A percentile compares a stretch with the other conserved stretches of the same genome.
phyloP scores from a whole-genome alignment of 129 eudicot species.

The Flaveria robusta region DNA sequence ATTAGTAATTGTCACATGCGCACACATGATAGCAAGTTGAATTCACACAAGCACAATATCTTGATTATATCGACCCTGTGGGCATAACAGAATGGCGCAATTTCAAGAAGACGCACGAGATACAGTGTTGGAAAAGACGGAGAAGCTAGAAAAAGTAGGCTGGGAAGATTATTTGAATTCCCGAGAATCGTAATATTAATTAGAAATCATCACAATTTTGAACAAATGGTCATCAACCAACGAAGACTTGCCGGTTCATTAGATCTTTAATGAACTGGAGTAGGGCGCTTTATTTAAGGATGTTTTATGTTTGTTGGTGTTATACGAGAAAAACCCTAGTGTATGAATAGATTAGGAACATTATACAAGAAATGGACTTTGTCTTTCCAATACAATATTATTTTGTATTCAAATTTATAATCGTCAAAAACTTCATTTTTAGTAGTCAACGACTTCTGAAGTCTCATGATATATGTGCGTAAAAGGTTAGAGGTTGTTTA shows the following conservation, averaged over 20 bases:
- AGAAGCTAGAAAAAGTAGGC: conserved; percentile 72
- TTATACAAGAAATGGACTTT: no score
- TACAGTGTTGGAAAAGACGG: conserved; percentile 67
- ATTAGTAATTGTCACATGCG: background rate
- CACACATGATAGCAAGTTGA: background rate
- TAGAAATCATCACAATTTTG: conserved; percentile 21
- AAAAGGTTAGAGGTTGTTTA: no score
- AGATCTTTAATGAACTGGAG: conserved; percentile 3
- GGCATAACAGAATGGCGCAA: conserved; percentile 62
- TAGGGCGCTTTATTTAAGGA: background rate
- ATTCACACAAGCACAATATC: background rate
- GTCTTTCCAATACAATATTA: no score
- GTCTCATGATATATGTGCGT: no score
- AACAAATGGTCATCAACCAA: background rate
- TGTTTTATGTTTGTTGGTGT: no score
- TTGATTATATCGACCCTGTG: background rate
- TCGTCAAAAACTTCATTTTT: no score
- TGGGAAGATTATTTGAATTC: conserved; percentile 80
- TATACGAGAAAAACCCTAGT: no score
- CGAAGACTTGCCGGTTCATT: background rate
- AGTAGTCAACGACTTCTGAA: no score
- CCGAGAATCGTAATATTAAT: conserved; percentile 24
- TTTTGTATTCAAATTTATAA: no score
- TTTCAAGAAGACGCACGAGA: conserved; percentile 81
- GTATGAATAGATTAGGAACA: no score